phyloP scores from a whole-genome alignment of 495 filamentous ascomycete genomes.

The Lepraria neglecta region DNA sequence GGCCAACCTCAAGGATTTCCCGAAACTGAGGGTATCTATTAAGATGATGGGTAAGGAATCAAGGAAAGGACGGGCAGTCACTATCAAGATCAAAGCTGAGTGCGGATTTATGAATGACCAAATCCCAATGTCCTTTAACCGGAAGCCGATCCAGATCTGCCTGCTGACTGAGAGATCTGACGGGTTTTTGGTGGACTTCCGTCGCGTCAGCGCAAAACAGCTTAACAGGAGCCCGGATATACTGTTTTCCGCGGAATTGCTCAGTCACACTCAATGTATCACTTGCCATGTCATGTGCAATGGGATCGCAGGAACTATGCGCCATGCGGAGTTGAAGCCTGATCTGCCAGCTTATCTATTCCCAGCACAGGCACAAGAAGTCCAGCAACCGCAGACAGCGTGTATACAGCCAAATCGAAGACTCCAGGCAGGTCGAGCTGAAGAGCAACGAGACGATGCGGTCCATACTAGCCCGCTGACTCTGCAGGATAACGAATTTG shows the following conservation, averaged over 20 bases:
- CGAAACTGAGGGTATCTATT: conserved; percentile 58
- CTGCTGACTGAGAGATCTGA: conserved; percentile 72
- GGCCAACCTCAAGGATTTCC: conserved; percentile 61
- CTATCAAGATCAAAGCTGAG: conserved; percentile 58
- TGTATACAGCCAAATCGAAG: background rate
- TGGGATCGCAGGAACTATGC: conserved; percentile 76
- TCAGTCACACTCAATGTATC: conserved; percentile 50
- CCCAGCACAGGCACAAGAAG: conserved; percentile 25
- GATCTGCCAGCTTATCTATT: conserved; percentile 55
- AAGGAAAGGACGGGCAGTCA: conserved; percentile 42
- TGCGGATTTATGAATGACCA: conserved; percentile 69
- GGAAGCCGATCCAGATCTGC: conserved; percentile 58
- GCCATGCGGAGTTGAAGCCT: conserved; percentile 55
- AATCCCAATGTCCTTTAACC: conserved; percentile 52
- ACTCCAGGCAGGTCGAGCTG: conserved; percentile 15
- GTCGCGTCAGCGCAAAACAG: conserved; percentile 64
- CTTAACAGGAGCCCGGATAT: conserved; percentile 44
- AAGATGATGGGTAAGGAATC: conserved; percentile 46
- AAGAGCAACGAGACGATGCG: conserved; percentile 14
- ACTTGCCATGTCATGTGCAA: conserved; percentile 78
- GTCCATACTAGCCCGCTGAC: conserved; percentile 13
- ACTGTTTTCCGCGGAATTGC: conserved; percentile 52
- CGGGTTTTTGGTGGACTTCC: conserved; percentile 69
- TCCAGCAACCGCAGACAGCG: background rate
- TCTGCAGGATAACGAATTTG: conserved; percentile 42